phyloP scores from a whole-genome alignment of 1,284 basidiomycete genomes.

The Sphagnurus paluster region DNA sequence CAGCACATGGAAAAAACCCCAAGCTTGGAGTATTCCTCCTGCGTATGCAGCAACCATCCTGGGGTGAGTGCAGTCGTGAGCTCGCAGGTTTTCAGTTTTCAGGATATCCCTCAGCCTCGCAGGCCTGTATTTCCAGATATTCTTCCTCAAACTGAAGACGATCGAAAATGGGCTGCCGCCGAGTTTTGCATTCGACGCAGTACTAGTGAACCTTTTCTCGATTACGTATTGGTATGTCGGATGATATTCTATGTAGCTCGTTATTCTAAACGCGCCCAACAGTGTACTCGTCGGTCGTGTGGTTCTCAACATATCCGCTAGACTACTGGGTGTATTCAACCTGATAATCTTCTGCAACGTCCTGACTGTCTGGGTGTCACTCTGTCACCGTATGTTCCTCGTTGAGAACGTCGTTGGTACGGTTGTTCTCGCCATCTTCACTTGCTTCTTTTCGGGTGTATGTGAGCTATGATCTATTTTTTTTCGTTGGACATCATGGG shows the following conservation, averaged over 20 bases:
- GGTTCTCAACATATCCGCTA: slow-evolving; percentile 33
- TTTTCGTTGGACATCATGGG: slow-evolving; percentile 28
- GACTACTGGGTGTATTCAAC: slow-evolving; percentile 40
- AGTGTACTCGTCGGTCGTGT: slow-evolving; percentile 44
- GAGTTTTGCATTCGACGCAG: slow-evolving; percentile 40
- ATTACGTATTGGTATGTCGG: no score
- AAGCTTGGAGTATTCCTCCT: slow-evolving; percentile 23
- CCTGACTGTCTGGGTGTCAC: slow-evolving; percentile 33
- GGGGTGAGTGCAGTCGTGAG: slow-evolving; percentile 37
- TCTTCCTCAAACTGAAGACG: slow-evolving; percentile 45
- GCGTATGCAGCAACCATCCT: slow-evolving; percentile 35
- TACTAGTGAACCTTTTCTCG: no score
- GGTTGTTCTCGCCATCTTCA: slow-evolving; percentile 44
- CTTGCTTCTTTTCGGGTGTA: slow-evolving; percentile 50
- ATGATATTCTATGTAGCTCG: no score
- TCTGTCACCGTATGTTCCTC: slow-evolving; percentile 43
- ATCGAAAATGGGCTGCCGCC: slow-evolving; percentile 38
- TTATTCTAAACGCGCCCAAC: slow-evolving; percentile 38
- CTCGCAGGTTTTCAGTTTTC: no score
- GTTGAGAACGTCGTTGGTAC: slow-evolving; percentile 40
- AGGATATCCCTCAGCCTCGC: slow-evolving; percentile 32
- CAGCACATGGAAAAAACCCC: slow-evolving; percentile 9
- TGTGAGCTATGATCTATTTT: slow-evolving; percentile 27
- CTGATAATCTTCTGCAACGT: slow-evolving; percentile 34
- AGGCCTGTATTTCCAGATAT: slow-evolving; percentile 43